Base-by-base conservation (phyloP, 257 asterid genomes). In the Henckelia pumila region DNA sequence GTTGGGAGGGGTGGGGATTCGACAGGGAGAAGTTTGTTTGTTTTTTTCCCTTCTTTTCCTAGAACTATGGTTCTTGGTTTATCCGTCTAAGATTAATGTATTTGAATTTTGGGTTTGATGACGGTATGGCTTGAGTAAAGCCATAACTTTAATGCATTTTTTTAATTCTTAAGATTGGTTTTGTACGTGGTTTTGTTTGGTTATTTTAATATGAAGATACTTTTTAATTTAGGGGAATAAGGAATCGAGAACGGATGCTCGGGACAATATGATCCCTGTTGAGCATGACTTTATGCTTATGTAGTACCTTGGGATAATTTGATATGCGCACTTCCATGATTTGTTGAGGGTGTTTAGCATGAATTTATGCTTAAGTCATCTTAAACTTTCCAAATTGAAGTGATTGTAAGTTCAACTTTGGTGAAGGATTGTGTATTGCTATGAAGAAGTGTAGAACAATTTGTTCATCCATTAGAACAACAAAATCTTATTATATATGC, bases 21-120 rank as follows among this genome's bases (percentile, higher is more conserved):
- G 67, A 24, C 20, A 17, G 56, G 75, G 75, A 75, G 52, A 13
- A 70, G 76, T 73, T 69, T 83, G 80, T 79, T 82, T 79, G 67
- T 63, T 73, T 61, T 44, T 62, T 60, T 20, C n/a, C n/a, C n/a
- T n/a, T n/a, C n/a, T 4, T 29, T 60, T 49, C 70, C 67, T 63
- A 67, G 8, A 47, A 55, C 56, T 58, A 56, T 16, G 61, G 67
- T 58, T 61, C 20, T 26, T 50, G 68, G 21, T 74, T 14, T 67
- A 22, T 35, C 20, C 28, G 35, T 52, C 55, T 58, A 52, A 26
- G 40, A 64, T 44, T 64, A 52, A 23, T 24, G 37, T 59, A 55
- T 47, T 74, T 28, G 23, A n/a, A 30, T 33, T 60, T 20, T 28
- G 60, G 63, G 30, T 29, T 22, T 32, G 69, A 26, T 53, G 63